Conservation (phyloP, 2,329 filamentous ascomycete genomes). For the Neofusicoccum laricinum region DNA sequence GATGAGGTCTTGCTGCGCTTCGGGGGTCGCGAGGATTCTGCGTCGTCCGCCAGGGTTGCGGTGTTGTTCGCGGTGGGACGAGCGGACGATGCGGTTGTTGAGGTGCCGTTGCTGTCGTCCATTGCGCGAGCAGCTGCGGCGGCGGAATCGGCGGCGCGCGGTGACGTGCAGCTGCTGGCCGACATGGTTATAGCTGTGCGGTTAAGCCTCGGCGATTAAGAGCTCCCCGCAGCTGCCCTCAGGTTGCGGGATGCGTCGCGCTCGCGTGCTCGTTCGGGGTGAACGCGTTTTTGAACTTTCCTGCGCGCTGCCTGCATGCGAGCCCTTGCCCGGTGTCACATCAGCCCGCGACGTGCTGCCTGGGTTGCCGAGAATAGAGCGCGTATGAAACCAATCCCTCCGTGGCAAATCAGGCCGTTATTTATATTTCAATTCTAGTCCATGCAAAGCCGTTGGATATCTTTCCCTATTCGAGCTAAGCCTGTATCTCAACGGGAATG, state of each 20-base stretch:
- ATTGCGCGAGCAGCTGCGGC: neutral
- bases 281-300: neutral
- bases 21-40: constrained; percentile 3
- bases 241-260: neutral
- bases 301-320: neutral
- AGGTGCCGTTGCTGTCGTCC: no score
- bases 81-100: neutral
- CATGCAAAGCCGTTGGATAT: neutral
- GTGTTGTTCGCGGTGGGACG: neutral
- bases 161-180: constrained; percentile 1
- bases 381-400: neutral
- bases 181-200: neutral
- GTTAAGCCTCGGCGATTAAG: neutral
- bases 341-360: neutral
- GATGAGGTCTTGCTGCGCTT: constrained; percentile 10
- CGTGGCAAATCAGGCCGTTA: neutral
- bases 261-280: neutral
- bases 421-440: neutral
- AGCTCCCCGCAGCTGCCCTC: no score
- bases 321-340: neutral
- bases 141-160: neutral
- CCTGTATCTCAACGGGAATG: neutral
- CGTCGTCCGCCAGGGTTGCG: constrained; percentile 14
- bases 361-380: neutral
- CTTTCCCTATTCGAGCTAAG: constrained; percentile 1